Evolutionary conservation across 2,329 filamentous ascomycete genomes (phyloP).

Genomic region (Tolypocladium guangdongense): DNA sequence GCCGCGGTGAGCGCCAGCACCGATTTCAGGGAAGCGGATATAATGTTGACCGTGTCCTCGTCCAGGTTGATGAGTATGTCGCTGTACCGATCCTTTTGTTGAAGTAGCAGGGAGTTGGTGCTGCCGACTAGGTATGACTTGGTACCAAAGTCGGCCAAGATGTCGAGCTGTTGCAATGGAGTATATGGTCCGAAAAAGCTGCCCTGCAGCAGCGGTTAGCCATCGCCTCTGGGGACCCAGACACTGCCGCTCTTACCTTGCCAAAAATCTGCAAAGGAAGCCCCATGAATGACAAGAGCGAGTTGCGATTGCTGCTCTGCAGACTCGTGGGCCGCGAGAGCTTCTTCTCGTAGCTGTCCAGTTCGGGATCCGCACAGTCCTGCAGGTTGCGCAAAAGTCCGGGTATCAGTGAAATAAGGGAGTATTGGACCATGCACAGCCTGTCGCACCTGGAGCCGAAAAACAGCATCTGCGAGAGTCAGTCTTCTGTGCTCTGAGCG

Average conservation of each 20-base stretch:
- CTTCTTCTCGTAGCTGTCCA: slow-evolving; percentile 71
- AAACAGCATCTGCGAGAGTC: slow-evolving; percentile 71
- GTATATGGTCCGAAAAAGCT: slow-evolving; percentile 96
- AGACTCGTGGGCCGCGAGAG: slow-evolving; percentile 71
- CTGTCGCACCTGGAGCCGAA: slow-evolving; percentile 94
- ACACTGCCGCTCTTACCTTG: slow-evolving; percentile 43
- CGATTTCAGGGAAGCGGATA: slow-evolving; percentile 63
- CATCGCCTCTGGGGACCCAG: neutral
- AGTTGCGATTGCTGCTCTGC: slow-evolving; percentile 83
- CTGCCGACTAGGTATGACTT: slow-evolving; percentile 97
- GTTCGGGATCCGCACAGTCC: slow-evolving; percentile 88
- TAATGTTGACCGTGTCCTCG: slow-evolving; percentile 74
- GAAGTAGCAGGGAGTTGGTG: slow-evolving; percentile 85
- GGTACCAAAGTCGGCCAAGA: slow-evolving; percentile 84
- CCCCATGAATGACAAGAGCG: slow-evolving; percentile 87
- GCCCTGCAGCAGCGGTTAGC: slow-evolving; percentile 41
- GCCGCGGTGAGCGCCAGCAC: slow-evolving; percentile 73
- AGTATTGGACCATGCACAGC: slow-evolving; percentile 97
- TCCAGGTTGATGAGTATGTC: slow-evolving; percentile 96
- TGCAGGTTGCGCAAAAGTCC: slow-evolving; percentile 84
- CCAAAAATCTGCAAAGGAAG: slow-evolving; percentile 91
- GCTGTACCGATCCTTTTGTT: slow-evolving; percentile 91
- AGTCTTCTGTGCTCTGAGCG: neutral
- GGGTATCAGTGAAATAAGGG: slow-evolving; percentile 87
- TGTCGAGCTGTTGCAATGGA: slow-evolving; percentile 86